These are phyloP conservation scores for Waltergamsia citrina DNA, from an alignment of 2,329 filamentous ascomycete species.

Conservation along the genomic window DNA sequence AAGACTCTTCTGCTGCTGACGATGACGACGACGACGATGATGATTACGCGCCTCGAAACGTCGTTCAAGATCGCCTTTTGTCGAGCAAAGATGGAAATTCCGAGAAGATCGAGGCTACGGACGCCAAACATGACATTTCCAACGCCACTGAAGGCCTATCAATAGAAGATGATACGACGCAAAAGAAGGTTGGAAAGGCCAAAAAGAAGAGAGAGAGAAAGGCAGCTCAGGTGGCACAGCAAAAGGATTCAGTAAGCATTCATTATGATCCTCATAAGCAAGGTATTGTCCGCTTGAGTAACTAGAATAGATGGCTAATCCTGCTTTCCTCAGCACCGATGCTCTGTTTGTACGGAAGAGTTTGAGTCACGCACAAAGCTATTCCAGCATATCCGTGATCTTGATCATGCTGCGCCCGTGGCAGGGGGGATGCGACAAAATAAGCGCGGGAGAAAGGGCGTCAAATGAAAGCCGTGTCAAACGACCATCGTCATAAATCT, in stretches of 20 bases:
- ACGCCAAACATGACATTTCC: slow-evolving; percentile 6
- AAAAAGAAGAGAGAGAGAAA: slow-evolving; percentile 41
- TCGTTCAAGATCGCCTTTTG: slow-evolving; percentile 30
- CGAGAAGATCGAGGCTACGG: too few relatives aligned
- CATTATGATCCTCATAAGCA: neutral
- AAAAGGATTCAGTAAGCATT: slow-evolving; percentile 22
- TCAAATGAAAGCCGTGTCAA: too few relatives aligned
- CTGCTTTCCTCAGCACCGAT: slow-evolving; percentile 22
- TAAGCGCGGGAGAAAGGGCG: slow-evolving; percentile 8
- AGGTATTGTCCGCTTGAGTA: neutral
- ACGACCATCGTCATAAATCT: too few relatives aligned
- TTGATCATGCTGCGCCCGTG: slow-evolving; percentile 51
- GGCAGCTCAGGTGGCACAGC: slow-evolving; percentile 24
- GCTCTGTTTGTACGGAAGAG: slow-evolving; percentile 30
- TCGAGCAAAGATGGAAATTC: neutral
- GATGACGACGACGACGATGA: slow-evolving; percentile 14
- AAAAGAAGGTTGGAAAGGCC: slow-evolving; percentile 38
- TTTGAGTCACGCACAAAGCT: slow-evolving; percentile 59
- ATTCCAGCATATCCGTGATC: slow-evolving; percentile 62
- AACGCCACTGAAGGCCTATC: slow-evolving; percentile 11
- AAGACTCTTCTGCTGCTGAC: slow-evolving; percentile 5
- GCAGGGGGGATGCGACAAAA: slow-evolving; percentile 3
- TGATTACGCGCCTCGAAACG: slow-evolving; percentile 37
- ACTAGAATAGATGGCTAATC: neutral
- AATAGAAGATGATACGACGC: slow-evolving; percentile 12